Percentiles rank a stretch among this genome's conserved stretches.
Evolutionary conservation across 176 grass and related monocot genomes (phyloP).

Genomic region (Avena sativa): DNA sequence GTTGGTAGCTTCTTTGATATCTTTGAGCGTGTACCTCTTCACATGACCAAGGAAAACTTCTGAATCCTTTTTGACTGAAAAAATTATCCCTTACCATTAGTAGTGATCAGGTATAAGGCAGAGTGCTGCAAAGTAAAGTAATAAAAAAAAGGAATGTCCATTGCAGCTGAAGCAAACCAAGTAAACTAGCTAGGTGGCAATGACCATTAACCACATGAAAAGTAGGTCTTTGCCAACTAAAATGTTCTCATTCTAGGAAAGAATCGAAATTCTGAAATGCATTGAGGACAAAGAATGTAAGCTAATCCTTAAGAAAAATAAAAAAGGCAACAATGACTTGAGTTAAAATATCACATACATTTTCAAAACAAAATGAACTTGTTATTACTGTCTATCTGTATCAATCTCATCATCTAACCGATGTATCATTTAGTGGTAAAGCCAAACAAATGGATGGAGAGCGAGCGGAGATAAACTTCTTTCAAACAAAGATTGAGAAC

Average conservation of each 20-base stretch:
- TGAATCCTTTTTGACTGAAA: conserved; percentile 51
- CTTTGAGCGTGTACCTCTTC: conserved; percentile 67
- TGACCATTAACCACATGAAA: not conserved
- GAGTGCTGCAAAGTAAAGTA: not conserved
- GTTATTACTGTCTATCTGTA: not conserved
- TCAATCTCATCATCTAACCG: not conserved
- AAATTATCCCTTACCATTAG: conserved; percentile 18
- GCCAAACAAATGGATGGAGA: not conserved
- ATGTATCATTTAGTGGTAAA: conserved; percentile 9
- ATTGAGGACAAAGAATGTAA: not conserved
- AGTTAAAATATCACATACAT: not conserved
- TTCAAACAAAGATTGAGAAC: not conserved
- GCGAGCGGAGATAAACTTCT: not conserved
- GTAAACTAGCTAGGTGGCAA: conserved; percentile 9
- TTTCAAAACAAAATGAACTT: not conserved
- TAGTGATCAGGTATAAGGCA: conserved; percentile 20
- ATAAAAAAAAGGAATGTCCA: not conserved
- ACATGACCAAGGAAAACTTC: conserved; percentile 69
- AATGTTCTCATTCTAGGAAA: conserved; percentile 17
- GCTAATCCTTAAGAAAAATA: not conserved
- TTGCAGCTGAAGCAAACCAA: not conserved
- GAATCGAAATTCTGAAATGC: not conserved
- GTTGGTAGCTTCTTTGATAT: conserved; percentile 69
- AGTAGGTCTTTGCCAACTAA: not conserved
- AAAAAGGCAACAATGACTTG: not conserved